Evolutionary conservation across 805 yeast genomes (phyloP), one percentile per base, ranked within the genome.

Genomic region (Metschnikowia cerradonensis): DNA sequence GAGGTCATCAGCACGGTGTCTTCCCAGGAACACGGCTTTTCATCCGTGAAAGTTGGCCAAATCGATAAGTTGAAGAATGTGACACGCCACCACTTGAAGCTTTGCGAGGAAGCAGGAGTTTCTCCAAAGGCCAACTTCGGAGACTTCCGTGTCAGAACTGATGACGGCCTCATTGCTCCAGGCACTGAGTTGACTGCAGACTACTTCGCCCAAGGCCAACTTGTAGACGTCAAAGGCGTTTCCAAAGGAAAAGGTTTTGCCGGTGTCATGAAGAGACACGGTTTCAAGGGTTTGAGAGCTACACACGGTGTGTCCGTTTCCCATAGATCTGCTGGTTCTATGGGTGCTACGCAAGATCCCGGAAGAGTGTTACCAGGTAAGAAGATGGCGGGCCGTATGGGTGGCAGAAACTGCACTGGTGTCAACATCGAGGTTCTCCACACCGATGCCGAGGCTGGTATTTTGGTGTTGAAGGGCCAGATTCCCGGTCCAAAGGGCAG

Each of bases 341-440:
- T 87, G 61, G 99, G 99, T 81, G 90, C 86, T 68, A 88, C 88
- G 64, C 96, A 94, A 58, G 86, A 89, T 55, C 99, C 99, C 13
- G 97, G 96, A 63, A 87, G 99, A 75, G 89, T 90, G 48, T 75
- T 90, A 55, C 98, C 97, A 14, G 98, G 97, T 22, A 91, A 89
- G 74, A 92, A 90, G 72, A 92, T 94, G 99, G 96, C 98, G 35
- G 99, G 99, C 57, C 88, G 88, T 68, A 86, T 91, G 94, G 99
- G 99, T 58, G 84, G 81, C 54, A 77, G 80, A 49, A 76, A 75
- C 59, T 79, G 81, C 54, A 92, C 98, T 3, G 80, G 83, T 23
- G 87, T 83, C 66, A 91, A 90, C 67, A 76, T 83, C 23, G 78
- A 84, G 64, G 84, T 94, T 20, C 73, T 94, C 63, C 87, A 86